phyloP scores from a whole-genome alignment of 768 basidiomycete genomes.

The Mycena kentingensis region DNA sequence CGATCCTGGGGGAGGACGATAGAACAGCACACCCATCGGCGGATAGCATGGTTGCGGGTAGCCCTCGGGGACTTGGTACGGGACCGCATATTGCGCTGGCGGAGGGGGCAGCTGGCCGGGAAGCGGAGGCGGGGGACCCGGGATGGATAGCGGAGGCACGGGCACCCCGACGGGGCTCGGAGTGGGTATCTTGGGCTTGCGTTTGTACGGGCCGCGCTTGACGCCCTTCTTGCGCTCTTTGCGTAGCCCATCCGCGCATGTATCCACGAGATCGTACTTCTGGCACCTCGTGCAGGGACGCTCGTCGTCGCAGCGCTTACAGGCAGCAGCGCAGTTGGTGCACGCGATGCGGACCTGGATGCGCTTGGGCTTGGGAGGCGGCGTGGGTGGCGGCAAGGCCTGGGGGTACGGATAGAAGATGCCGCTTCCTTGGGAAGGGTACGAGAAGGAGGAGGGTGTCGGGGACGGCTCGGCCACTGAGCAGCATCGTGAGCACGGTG shows the following conservation, averaged over 20 bases:
- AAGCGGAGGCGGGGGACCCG: not conserved
- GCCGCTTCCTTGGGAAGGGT: too few relatives aligned
- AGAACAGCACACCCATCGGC: conserved; percentile 17
- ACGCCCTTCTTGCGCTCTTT: conserved; percentile 92
- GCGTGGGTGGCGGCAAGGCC: too few relatives aligned
- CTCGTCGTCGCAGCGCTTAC: conserved; percentile 86
- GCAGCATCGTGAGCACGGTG: too few relatives aligned
- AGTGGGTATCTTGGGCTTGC: conserved; percentile 43
- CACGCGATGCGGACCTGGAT: too few relatives aligned
- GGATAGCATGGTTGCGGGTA: conserved; percentile 18
- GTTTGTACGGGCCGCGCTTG: conserved; percentile 86
- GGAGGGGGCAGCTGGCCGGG: not conserved
- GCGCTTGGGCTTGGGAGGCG: too few relatives aligned
- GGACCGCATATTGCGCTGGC: not conserved
- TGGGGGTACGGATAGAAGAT: too few relatives aligned
- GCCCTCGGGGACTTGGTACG: conserved; percentile 16
- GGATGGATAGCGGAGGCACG: not conserved
- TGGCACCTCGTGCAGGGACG: conserved; percentile 89
- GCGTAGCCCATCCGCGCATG: conserved; percentile 87
- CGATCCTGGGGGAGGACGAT: conserved; percentile 11
- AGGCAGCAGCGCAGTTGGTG: conserved; percentile 85
- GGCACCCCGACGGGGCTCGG: conserved; percentile 9
- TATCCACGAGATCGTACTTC: conserved; percentile 78
- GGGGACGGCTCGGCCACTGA: too few relatives aligned
- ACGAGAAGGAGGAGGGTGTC: too few relatives aligned